Evolutionary conservation across 805 yeast species (phyloP).

Genomic region (Saccharomycopsis fermentans): DNA sequence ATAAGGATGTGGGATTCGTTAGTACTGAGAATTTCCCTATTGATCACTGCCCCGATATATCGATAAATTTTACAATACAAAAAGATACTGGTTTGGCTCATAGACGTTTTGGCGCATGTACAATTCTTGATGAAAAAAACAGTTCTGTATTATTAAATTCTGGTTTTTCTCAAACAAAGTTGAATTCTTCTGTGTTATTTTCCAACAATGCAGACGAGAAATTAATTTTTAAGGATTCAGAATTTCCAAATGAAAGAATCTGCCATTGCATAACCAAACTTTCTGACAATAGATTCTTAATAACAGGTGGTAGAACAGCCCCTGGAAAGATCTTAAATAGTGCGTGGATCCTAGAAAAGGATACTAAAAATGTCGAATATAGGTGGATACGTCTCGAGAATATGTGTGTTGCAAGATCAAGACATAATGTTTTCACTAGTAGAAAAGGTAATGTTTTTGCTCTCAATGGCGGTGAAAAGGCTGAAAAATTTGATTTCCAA

Average conservation of each 20-base stretch:
- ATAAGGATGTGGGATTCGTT: conserved; percentile 5
- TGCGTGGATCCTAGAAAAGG: conserved; percentile 29
- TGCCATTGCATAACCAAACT: conserved; percentile 42
- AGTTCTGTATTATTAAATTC: conserved; percentile 24
- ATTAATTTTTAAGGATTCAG: not conserved
- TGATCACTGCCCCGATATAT: not conserved
- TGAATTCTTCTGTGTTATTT: conserved; percentile 19
- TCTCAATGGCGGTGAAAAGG: conserved; percentile 1
- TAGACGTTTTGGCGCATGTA: conserved; percentile 36
- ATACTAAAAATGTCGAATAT: conserved; percentile 1
- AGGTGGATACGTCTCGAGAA: conserved; percentile 6
- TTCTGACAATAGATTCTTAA: conserved; percentile 24
- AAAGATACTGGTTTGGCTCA: conserved; percentile 17
- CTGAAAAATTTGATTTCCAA: not conserved
- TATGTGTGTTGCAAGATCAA: not conserved
- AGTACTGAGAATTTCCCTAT: not conserved
- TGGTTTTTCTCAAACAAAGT: conserved; percentile 34
- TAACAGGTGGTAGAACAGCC: conserved; percentile 60
- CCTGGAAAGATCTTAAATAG: conserved; percentile 42
- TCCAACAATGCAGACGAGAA: not conserved
- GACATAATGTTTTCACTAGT: not conserved
- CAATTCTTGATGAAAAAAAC: conserved; percentile 17
- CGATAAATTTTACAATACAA: conserved; percentile 2
- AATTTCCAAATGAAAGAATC: conserved; percentile 35
- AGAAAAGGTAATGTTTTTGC: not conserved